phyloP scores from a whole-genome alignment of 352 stramenopile species.

The Phytophthora boehmeriae region DNA sequence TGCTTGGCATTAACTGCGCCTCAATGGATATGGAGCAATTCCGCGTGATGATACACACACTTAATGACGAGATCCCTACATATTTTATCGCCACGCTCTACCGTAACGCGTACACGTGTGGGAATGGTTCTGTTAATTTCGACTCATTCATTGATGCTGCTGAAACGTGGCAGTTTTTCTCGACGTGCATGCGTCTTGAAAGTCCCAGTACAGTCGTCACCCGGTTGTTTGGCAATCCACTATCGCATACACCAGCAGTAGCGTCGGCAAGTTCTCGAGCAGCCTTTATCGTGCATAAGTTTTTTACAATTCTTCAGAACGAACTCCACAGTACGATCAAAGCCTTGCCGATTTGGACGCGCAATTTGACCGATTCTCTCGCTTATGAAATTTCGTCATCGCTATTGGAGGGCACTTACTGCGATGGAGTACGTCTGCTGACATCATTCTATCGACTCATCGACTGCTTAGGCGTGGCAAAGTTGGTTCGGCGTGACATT shows the following conservation, averaged over 20 bases:
- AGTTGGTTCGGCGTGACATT: constrained; percentile 59
- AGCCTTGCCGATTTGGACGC: constrained; percentile 58
- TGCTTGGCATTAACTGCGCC: constrained; percentile 33
- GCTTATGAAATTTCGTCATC: constrained; percentile 60
- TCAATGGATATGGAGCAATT: constrained; percentile 94
- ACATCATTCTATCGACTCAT: constrained; percentile 68
- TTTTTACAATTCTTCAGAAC: constrained; percentile 54
- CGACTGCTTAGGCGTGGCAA: constrained; percentile 52
- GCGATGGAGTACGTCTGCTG: constrained; percentile 60
- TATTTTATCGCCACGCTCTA: constrained; percentile 71
- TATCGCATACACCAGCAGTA: constrained; percentile 30
- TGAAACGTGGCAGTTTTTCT: constrained; percentile 89
- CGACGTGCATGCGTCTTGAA: constrained; percentile 80
- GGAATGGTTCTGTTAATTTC: constrained; percentile 85
- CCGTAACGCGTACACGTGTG: constrained; percentile 60
- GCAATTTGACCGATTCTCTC: constrained; percentile 56
- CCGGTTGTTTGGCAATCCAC: constrained; percentile 27
- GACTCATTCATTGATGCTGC: constrained; percentile 89
- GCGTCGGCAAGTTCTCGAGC: constrained; percentile 56
- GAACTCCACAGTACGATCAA: constrained; percentile 47
- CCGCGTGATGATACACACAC: constrained; percentile 80
- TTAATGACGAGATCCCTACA: constrained; percentile 79
- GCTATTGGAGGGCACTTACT: constrained; percentile 45
- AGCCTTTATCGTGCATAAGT: constrained; percentile 55
- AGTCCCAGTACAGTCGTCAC: constrained; percentile 56